phyloP scores from a whole-genome alignment of 257 asterid species.

The Lavandula angustifolia region DNA sequence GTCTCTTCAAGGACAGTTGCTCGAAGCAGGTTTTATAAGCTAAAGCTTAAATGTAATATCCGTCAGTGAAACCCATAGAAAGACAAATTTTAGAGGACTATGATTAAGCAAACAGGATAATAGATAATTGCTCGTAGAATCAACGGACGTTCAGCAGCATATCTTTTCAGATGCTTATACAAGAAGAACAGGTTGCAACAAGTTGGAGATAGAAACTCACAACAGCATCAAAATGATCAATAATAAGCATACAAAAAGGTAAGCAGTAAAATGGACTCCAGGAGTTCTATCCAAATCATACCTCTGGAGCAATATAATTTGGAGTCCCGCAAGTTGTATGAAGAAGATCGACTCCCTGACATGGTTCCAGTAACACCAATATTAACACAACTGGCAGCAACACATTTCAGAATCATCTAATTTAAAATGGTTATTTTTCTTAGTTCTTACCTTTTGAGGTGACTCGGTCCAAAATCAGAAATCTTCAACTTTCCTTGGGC shows the following conservation, averaged over 20 bases:
- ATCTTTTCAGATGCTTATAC: too few relatives aligned
- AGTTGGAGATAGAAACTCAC: too few relatives aligned
- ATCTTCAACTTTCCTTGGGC: conserved; percentile 79
- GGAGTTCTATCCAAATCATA: conserved; percentile 32
- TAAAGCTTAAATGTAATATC: conserved; percentile 2
- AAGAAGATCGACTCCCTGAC: conserved; percentile 91
- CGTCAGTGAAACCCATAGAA: too few relatives aligned
- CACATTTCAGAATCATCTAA: conserved; percentile 11
- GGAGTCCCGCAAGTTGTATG: conserved; percentile 98
- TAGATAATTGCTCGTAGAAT: too few relatives aligned
- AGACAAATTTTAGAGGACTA: too few relatives aligned
- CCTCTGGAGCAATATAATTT: conserved; percentile 98
- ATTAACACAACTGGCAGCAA: conserved; percentile 18
- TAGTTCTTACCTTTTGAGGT: conserved; percentile 77
- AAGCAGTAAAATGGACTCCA: not conserved
- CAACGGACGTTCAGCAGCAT: too few relatives aligned
- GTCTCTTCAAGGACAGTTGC: conserved; percentile 21
- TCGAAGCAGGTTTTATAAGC: conserved; percentile 8
- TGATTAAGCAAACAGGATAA: too few relatives aligned
- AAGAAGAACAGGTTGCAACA: too few relatives aligned
- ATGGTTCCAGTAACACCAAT: conserved; percentile 29
- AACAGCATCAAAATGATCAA: not conserved
- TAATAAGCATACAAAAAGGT: not conserved
- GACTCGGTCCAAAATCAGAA: conserved; percentile 95
- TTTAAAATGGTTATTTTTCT: conserved; percentile 27